Evolutionary conservation across 768 basidiomycete species (phyloP).

Genomic region (Stropharia rugosoannulata): DNA sequence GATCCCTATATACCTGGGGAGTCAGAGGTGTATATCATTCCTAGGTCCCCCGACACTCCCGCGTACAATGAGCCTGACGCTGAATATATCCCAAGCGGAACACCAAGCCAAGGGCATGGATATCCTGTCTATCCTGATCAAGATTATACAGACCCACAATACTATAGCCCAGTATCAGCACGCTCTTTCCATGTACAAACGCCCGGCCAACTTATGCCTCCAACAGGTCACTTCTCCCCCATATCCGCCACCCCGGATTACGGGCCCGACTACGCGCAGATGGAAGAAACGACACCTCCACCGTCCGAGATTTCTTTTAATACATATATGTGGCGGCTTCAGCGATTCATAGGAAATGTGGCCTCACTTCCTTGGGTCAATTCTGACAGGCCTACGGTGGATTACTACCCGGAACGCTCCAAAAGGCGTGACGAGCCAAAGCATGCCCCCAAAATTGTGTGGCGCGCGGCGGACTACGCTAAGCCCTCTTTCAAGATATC

Average conservation of each 20-base stretch:
- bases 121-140: too few relatives aligned
- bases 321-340: conserved; percentile 32
- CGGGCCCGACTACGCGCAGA: conserved; percentile 48
- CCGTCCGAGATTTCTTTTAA: conserved; percentile 31
- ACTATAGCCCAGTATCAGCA: background rate
- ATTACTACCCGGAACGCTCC: conserved; percentile 39
- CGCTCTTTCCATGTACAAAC: background rate
- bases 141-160: too few relatives aligned
- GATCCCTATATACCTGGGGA: too few relatives aligned
- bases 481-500: background rate
- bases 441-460: conserved; percentile 23
- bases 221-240: conserved; percentile 29
- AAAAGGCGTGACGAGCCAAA: conserved; percentile 14
- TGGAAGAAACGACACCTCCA: conserved; percentile 42
- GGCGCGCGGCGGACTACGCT: conserved; percentile 20
- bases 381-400: conserved; percentile 37
- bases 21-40: too few relatives aligned
- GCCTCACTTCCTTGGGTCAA: conserved; percentile 45
- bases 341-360: conserved; percentile 32
- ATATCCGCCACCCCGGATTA: conserved; percentile 39
- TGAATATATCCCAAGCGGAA: too few relatives aligned
- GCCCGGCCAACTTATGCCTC: background rate
- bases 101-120: too few relatives aligned
- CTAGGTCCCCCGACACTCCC: too few relatives aligned
- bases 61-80: too few relatives aligned